Evolutionary conservation across 192 early-diverging fungal species (phyloP).

Genomic region (Rhizophagus clarus): DNA sequence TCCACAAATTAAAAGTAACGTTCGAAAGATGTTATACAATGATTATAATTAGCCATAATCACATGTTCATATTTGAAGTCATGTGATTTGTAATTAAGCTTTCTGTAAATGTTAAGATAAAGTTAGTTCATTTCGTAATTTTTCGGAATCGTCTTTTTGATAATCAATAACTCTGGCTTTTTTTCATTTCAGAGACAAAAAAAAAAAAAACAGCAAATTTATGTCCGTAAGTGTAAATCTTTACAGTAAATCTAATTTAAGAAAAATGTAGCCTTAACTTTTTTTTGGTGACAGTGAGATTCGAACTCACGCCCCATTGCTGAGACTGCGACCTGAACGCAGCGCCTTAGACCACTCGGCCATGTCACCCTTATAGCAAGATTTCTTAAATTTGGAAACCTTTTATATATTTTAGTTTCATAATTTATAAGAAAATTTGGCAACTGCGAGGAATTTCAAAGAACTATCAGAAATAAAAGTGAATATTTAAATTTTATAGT

Average conservation of each 20-base stretch:
- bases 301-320: constrained; percentile 34
- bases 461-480: neutral
- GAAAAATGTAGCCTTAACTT: neutral
- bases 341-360: constrained; percentile 37
- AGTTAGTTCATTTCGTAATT: neutral
- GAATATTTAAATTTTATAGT: too few relatives aligned
- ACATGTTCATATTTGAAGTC: too few relatives aligned
- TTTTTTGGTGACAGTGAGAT: constrained; percentile 33
- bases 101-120: too few relatives aligned
- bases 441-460: neutral
- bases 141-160: neutral
- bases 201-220: neutral
- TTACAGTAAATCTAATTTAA: neutral
- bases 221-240: neutral
- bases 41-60: too few relatives aligned
- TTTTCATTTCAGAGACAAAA: neutral
- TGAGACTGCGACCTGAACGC: constrained; percentile 34
- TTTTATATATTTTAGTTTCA: neutral
- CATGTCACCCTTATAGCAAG: constrained; percentile 28
- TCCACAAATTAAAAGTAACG: too few relatives aligned
- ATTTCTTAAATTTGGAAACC: neutral
- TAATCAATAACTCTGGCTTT: neutral
- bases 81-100: too few relatives aligned
- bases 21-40: too few relatives aligned
- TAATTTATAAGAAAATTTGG: too few relatives aligned